Base-by-base conservation (phyloP, 495 filamentous ascomycete species). In the Hypoxylon lienhwacheense region DNA sequence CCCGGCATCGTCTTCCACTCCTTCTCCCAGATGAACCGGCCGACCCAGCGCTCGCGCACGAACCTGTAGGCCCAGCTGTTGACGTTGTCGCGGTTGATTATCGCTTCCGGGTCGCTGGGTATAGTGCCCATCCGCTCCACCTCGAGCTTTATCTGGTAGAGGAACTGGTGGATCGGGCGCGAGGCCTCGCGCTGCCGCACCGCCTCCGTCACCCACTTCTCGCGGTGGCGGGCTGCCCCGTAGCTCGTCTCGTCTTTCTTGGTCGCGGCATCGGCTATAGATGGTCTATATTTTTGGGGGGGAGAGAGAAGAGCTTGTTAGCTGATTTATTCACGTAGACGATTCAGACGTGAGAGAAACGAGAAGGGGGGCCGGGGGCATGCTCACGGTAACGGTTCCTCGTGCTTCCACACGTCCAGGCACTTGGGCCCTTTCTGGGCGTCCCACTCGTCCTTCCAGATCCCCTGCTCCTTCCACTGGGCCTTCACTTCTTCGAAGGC, bases 141-240 rank as follows among this genome's bases (percentile, higher is more conserved):
- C 56, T 67, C 57, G 26, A 55, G 55, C 21, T 43, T 59, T 43
- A 67, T 10, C 36, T 70, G 64, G 42, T 57, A 70, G 17, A 65
- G 2, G 35, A 70, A 68, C 51, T 67, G 61, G 47, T 67, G 10
- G 35, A 67, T 59, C 28, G 61, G 67, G 25, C 60, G 57, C 20
- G 65, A 68, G 5, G 66, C 64, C 31, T 64, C 53, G 22, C 33
- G 53, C 42, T 64, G 36, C 7, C 45, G 47, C 5, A 52, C 26
- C 5, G 34, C 6, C 46, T 37, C 37, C 10, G 34, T 29, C 29
- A 19, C 19, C 39, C 47, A 49, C 28, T 40, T 35, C 14, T 14
- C 31, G 25, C 40, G 46, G n/a, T 42, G 32, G 8, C 44, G 20
- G 28, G 42, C 28, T 12, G 10, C 24, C 24, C 8, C n/a, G n/a